Evolutionary conservation across 306 rosid genomes (phyloP).

Genomic region (Ormosia emarginata): DNA sequence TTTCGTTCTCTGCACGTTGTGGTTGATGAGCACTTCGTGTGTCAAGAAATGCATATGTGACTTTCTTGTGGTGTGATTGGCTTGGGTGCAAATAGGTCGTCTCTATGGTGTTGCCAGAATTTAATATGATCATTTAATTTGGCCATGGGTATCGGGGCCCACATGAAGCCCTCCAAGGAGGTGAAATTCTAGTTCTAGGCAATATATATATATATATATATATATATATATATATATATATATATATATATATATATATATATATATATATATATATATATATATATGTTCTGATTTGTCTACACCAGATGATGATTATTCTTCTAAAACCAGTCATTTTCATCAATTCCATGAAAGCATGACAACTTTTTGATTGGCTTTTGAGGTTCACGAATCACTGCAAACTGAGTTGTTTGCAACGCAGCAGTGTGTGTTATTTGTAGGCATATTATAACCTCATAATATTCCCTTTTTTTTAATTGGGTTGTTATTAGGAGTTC

Average conservation of each 20-base stretch:
- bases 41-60: slow-evolving; percentile 19
- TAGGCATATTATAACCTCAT: too few relatives aligned
- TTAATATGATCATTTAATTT: slow-evolving; percentile 23
- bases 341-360: not conserved
- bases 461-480: too few relatives aligned
- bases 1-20: slow-evolving; percentile 2
- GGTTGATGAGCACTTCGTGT: slow-evolving; percentile 8
- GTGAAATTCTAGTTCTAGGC: too few relatives aligned
- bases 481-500: too few relatives aligned
- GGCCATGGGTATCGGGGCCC: slow-evolving; percentile 15
- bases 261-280: not conserved
- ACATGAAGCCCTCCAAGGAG: not conserved
- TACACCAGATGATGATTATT: not conserved
- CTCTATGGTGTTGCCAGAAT: slow-evolving; percentile 8
- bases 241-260: too few relatives aligned
- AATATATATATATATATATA: not conserved
- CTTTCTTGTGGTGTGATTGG: not conserved
- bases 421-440: too few relatives aligned
- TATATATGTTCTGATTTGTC: not conserved
- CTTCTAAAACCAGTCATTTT: not conserved
- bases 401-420: too few relatives aligned
- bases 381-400: too few relatives aligned
- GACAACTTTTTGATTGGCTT: too few relatives aligned
- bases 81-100: slow-evolving; percentile 18
- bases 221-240: too few relatives aligned